A percentile compares a stretch with the other conserved stretches of the same genome.
These are phyloP conservation scores for Malassezia brasiliensis DNA, from an alignment of 1,284 basidiomycete species.

Conservation along the genomic window DNA sequence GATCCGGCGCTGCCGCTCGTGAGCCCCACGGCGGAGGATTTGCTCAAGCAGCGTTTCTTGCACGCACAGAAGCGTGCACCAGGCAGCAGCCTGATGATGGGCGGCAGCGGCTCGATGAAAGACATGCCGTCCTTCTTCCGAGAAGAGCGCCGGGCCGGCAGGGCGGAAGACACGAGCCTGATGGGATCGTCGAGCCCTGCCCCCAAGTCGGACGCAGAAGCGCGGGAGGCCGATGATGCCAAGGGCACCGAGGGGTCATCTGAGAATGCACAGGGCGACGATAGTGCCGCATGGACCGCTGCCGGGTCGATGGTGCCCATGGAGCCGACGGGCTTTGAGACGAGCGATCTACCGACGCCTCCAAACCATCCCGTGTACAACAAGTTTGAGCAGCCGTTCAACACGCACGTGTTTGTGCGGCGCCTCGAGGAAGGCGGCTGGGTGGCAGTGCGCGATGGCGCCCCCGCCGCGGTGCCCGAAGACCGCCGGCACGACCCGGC, in stretches of 20 bases:
- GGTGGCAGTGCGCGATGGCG: background rate
- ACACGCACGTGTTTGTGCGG: conserved; percentile 38
- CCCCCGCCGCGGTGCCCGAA: no score
- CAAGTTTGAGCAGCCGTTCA: conserved; percentile 29
- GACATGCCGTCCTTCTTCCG: conserved; percentile 15
- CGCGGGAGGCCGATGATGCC: background rate
- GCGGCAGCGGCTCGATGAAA: conserved; percentile 10
- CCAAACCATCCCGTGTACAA: background rate
- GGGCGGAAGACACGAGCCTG: conserved; percentile 12
- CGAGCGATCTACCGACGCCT: background rate
- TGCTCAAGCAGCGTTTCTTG: conserved; percentile 35
- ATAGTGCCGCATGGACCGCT: background rate
- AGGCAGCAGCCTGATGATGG: conserved; percentile 12
- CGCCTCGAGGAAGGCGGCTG: conserved; percentile 36
- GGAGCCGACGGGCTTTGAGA: background rate
- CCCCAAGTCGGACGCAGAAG: background rate
- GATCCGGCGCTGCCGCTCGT: conserved; percentile 10
- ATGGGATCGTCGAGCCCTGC: background rate
- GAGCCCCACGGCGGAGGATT: conserved; percentile 23
- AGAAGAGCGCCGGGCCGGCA: background rate
- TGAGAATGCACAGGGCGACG: background rate
- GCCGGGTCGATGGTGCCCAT: background rate
- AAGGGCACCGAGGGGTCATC: background rate
- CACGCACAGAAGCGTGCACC: conserved; percentile 33
- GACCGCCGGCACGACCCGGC: conserved; percentile 37